Percentiles rank a stretch among this genome's conserved stretches.
Evolutionary conservation across 176 grass and related monocot species (phyloP).

Genomic region (Puya raimondii): DNA sequence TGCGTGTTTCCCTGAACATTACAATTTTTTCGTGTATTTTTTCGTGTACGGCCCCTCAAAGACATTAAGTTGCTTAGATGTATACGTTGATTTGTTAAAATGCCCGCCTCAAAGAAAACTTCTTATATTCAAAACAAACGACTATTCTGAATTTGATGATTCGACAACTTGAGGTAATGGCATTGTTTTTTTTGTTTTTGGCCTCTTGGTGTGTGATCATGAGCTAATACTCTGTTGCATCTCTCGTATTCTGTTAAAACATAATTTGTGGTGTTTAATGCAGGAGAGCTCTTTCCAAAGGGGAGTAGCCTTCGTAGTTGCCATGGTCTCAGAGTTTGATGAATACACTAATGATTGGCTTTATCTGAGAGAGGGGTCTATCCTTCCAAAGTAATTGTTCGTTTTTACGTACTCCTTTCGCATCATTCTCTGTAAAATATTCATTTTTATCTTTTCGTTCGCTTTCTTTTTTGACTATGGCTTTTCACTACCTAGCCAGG

Average conservation of each 20-base stretch:
- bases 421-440: conserved; percentile 3
- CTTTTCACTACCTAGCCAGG: conserved; percentile 23
- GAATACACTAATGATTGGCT: conserved; percentile 99
- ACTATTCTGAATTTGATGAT: too few relatives aligned
- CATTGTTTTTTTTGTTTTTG: conserved; percentile 17
- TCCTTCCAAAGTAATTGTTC: conserved; percentile 66
- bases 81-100: too few relatives aligned
- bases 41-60: too few relatives aligned
- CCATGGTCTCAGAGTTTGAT: conserved; percentile 87
- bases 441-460: background rate
- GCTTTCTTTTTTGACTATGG: background rate
- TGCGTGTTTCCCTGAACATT: too few relatives aligned
- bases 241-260: background rate
- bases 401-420: conserved; percentile 6
- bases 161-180: too few relatives aligned
- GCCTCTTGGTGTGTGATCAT: conserved; percentile 2
- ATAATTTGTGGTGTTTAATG: background rate
- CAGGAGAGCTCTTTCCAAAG: conserved; percentile 70
- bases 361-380: conserved; percentile 74
- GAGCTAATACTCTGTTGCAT: background rate
- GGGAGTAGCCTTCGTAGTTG: conserved; percentile 69
- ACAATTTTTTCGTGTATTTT: too few relatives aligned
- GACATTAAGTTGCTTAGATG: too few relatives aligned
- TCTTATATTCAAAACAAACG: too few relatives aligned
- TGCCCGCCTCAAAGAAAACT: too few relatives aligned